A percentile compares a stretch with the other conserved stretches of the same genome.
Conservation (phyloP, 2,329 filamentous ascomycete genomes). For the Monilinia polystroma region DNA sequence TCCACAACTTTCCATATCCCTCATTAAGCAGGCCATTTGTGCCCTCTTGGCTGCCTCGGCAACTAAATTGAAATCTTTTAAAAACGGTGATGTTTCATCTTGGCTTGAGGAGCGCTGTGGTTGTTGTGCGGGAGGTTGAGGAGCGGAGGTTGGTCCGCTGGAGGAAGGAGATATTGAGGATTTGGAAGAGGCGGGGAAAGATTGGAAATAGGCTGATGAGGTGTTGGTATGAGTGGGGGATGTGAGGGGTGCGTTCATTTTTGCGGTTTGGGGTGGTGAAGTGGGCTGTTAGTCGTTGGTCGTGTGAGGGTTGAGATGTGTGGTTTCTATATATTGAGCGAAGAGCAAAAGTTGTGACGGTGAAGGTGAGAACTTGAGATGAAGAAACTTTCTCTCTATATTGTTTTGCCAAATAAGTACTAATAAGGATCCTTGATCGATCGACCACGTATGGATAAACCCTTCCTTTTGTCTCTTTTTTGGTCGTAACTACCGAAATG, state of each 20-base stretch:
- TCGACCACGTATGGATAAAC: slow-evolving; percentile 1
- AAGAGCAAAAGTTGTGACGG: neutral
- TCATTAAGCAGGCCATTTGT: slow-evolving; percentile 83
- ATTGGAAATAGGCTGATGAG: slow-evolving; percentile 24
- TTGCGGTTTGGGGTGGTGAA: neutral
- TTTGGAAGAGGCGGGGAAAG: slow-evolving; percentile 29
- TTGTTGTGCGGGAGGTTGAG: slow-evolving; percentile 26
- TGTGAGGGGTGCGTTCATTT: slow-evolving; percentile 22
- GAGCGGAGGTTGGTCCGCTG: slow-evolving; percentile 26
- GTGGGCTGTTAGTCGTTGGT: neutral
- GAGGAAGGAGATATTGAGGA: slow-evolving; percentile 25
- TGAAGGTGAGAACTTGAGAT: neutral
- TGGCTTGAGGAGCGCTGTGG: slow-evolving; percentile 37
- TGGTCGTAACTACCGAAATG: neutral
- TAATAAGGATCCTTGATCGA: neutral
- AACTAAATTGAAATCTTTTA: slow-evolving; percentile 80
- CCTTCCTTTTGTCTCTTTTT: neutral
- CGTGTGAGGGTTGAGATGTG: neutral
- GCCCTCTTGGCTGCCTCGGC: slow-evolving; percentile 92
- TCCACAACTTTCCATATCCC: slow-evolving; percentile 67
- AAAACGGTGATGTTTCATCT: slow-evolving; percentile 59
- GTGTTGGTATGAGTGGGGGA: slow-evolving; percentile 38
- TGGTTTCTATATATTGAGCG: neutral
- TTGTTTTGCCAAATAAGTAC: neutral
- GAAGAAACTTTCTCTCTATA: neutral